Base-by-base conservation (phyloP, 1,284 basidiomycete species). In the Chondrostereum purpureum region DNA sequence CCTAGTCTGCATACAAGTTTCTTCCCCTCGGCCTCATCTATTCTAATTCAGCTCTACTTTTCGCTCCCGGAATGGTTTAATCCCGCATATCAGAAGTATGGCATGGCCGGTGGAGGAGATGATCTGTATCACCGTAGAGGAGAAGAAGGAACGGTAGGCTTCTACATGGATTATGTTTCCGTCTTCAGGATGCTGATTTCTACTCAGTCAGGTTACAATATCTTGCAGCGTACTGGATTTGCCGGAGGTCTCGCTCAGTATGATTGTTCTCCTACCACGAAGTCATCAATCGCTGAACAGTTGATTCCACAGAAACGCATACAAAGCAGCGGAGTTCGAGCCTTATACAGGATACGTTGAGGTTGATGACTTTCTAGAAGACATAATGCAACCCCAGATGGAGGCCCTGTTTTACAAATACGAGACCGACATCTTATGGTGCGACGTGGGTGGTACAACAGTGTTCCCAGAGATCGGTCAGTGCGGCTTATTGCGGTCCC, bases 271-370 rank as follows among this genome's bases (percentile, higher is more conserved):
- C 21, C 3, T 17, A 6, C 8, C 16, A 24, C 22, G 3, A 12
- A 13, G 4, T 22, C 14, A 5, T 11, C 20, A 21, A 11, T 40
- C 18, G n/a, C 8, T 33, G 22, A 31, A 34, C 11, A 43, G 11
- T 10, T 16, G 14, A 20, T 8, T 24, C 14, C 33, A 5, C 22
- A 50, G 48, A 16, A 65, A 70, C 49, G 58, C 63, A 0, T 70
- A 59, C 55, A 61, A 64, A 20, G 48, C 56, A 11, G 58, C 56
- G 14, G 56, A 61, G 43, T 51, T 55, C 19, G 69, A 71, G 51
- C 62, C 65, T 6, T 71, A 66, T 50, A 67, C 60, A 2, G 69
- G 68, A 1, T 54, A 57, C n/a, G 43, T 65, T 21, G 54, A 56
- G 8, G 62, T 63, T 2, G 56, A 60, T 14, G 65, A 70, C 48